Evolutionary conservation across 1,284 basidiomycete species (phyloP), one percentile per base, ranked within the genome.

Genomic region (Xerocomus cyaneibrunnescens): DNA sequence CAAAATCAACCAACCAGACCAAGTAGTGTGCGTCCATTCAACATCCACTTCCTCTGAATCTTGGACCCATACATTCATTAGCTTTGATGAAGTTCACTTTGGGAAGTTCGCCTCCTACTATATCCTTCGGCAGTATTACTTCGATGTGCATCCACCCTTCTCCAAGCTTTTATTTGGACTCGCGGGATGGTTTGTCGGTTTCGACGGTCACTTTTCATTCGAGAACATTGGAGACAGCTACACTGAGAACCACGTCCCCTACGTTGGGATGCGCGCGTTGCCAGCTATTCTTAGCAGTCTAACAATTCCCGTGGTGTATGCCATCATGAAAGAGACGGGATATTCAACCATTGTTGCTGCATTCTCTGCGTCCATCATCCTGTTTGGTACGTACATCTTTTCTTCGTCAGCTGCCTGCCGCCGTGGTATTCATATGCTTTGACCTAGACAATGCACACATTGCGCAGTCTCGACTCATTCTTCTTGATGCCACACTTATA

Each of bases 71-170:
- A 8, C 19, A 31, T 49, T 8, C 44, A 31, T 32, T 60, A 95
- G 93, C 35, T 98, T 98, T 70, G 94, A 98, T 69, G 94, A 98
- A 74, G 94, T 98, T 13, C 94, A 98, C 68, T 98, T 97, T 66
- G 94, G 94, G 57, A 93, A 92, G 74, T 95, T 98, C 70, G 94
- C 94, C 17, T 84, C 89, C 7, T 91, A 93, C 71, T 98, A 98
- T 72, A 85, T 98, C 62, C 77, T 77, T 48, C 80, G 94, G 57
- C 84, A 97, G 73, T 99, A 97, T 76, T 98, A 98, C 75, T 99
- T 99, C 76, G 97, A 99, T 70, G 97, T 99, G 5, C 97, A 99
- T 66, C 96, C 96, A 35, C 96, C 96, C 14, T 85, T 98, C 48
- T 94, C 95, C 40, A 98, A 98, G 70, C 80, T 98, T 58, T 78